These are phyloP conservation scores for Infundibulicybe gibba DNA, from an alignment of 768 basidiomycete genomes.

Conservation along the genomic window DNA sequence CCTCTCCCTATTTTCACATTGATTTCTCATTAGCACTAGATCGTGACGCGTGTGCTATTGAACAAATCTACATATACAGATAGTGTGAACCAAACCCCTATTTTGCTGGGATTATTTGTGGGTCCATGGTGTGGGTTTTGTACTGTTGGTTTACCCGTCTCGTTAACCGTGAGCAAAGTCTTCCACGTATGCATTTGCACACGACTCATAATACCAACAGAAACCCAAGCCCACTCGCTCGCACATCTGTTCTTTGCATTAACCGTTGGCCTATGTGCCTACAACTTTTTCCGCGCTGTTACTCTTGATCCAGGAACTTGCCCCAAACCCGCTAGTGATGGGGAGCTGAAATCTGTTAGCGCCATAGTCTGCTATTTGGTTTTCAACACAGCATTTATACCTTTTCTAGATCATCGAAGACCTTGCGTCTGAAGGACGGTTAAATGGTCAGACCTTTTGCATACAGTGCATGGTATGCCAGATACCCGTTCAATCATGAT, in stretches of 20 bases:
- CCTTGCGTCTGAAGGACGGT: slow-evolving; percentile 77
- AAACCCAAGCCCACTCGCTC: slow-evolving; percentile 72
- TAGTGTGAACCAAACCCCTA: slow-evolving; percentile 86
- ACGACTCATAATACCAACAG: slow-evolving; percentile 29
- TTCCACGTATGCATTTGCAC: not conserved
- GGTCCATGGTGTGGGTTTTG: slow-evolving; percentile 82
- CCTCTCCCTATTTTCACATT: slow-evolving; percentile 4
- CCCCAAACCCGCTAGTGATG: slow-evolving; percentile 76
- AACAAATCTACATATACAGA: slow-evolving; percentile 82
- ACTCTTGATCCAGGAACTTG: slow-evolving; percentile 89
- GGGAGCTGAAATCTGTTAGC: slow-evolving; percentile 82
- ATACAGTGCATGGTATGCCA: slow-evolving; percentile 84
- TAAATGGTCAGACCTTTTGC: slow-evolving; percentile 97
- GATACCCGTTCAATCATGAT: not conserved
- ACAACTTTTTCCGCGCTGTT: slow-evolving; percentile 90
- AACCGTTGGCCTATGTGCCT: slow-evolving; percentile 65
- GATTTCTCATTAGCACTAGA: slow-evolving; percentile 29
- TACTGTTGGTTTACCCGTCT: slow-evolving; percentile 81
- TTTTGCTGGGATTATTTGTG: slow-evolving; percentile 87
- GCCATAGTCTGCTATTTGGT: not conserved
- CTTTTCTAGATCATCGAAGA: slow-evolving; percentile 80
- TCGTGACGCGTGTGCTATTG: slow-evolving; percentile 82
- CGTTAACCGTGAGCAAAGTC: slow-evolving; percentile 57
- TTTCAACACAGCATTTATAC: not conserved
- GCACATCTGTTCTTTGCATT: slow-evolving; percentile 77